A percentile compares a stretch with the other conserved stretches of the same genome.
Evolutionary conservation across 305 asterid species (phyloP).

Genomic region (Fraxinus angustifolia): DNA sequence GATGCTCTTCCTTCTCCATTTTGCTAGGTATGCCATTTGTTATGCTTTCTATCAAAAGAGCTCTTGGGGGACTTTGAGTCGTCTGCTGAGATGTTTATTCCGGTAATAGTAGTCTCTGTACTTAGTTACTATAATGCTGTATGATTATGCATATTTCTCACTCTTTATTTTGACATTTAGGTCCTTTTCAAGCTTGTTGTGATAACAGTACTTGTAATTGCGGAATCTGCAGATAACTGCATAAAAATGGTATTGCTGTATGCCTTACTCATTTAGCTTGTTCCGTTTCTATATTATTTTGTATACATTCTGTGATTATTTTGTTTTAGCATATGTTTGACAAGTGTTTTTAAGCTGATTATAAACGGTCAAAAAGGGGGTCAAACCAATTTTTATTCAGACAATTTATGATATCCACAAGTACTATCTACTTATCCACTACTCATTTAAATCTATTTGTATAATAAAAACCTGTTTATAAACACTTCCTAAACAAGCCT

Average conservation of each 20-base stretch:
- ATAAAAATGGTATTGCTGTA: conserved; percentile 73
- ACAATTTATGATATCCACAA: not conserved
- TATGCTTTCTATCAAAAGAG: conserved; percentile 83
- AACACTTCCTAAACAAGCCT: not conserved
- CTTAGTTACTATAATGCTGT: conserved; percentile 13
- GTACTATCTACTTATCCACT: not conserved
- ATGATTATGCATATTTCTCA: conserved; percentile 35
- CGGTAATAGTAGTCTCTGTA: conserved; percentile 53
- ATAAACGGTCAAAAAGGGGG: not conserved
- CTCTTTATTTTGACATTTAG: conserved; percentile 45
- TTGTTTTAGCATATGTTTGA: conserved; percentile 3
- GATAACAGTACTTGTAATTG: conserved; percentile 96
- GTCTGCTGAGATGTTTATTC: conserved; percentile 97
- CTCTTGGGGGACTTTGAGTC: conserved; percentile 95
- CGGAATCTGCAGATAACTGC: conserved; percentile 99
- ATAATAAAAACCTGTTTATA: not conserved
- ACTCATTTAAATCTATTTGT: not conserved
- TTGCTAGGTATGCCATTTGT: conserved; percentile 80
- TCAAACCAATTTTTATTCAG: not conserved
- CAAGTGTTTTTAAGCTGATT: not conserved
- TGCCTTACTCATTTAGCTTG: conserved; percentile 7
- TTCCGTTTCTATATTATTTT: conserved; percentile 12
- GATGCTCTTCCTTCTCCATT: conserved; percentile 16
- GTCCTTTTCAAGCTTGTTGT: conserved; percentile 99
- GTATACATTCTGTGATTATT: conserved; percentile 8